These are phyloP conservation scores for Aurinia saxatilis DNA, from an alignment of 345 rosid genomes.

Conservation along the genomic window DNA sequence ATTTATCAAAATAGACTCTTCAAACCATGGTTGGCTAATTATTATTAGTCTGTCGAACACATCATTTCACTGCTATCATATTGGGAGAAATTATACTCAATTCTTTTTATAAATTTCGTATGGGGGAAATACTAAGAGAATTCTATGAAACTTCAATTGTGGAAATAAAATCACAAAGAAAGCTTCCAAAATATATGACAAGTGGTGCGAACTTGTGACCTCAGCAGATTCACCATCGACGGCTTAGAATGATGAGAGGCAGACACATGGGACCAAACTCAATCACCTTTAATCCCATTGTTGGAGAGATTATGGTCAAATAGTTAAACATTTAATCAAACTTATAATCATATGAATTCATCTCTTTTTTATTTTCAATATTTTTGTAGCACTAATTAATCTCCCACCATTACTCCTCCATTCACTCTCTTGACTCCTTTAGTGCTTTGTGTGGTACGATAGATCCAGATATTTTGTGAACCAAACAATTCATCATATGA, in stretches of 20 bases:
- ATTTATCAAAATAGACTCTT: background rate
- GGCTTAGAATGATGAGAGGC: constrained; percentile 25
- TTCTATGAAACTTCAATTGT: constrained; percentile 10
- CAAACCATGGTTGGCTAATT: background rate
- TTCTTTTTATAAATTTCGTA: too few species aligned
- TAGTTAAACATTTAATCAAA: constrained; percentile 26
- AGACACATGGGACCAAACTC: constrained; percentile 21
- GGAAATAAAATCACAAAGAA: constrained; percentile 11
- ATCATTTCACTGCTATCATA: background rate
- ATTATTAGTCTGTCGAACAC: background rate
- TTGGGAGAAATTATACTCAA: background rate
- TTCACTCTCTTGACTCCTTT: constrained; percentile 6
- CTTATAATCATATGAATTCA: constrained; percentile 13
- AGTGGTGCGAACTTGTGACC: constrained; percentile 18
- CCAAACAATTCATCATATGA: too few species aligned
- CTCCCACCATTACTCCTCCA: constrained; percentile 22
- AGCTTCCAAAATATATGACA: constrained; percentile 20
- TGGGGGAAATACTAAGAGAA: background rate
- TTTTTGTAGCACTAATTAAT: constrained; percentile 6
- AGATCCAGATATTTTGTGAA: background rate
- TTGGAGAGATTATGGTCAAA: constrained; percentile 13
- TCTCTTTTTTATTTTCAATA: too few species aligned
- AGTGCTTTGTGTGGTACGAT: constrained; percentile 15
- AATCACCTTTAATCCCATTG: constrained; percentile 22
- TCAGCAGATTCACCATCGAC: constrained; percentile 34